Conservation (phyloP, 305 asterid species). For the Solanum hybrid region DNA sequence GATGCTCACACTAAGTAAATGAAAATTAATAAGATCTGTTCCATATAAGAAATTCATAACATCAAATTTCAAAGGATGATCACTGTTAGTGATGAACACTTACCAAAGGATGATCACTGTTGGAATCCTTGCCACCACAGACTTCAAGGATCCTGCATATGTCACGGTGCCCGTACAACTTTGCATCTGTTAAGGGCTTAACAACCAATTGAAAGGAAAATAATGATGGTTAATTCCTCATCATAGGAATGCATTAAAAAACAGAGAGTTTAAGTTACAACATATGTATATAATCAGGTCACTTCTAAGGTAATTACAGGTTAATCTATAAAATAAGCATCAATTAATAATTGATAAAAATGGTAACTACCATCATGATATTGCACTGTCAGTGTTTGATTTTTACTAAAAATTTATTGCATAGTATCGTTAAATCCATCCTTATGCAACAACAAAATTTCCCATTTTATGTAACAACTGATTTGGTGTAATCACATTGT, state of each 20-base stretch:
- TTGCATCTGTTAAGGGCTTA: slow-evolving; percentile 60
- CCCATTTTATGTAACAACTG: neutral
- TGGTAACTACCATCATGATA: neutral
- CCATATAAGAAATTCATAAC: neutral
- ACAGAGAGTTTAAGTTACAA: neutral
- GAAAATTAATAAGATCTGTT: neutral
- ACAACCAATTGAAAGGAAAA: neutral
- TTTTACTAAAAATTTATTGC: neutral
- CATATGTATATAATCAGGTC: neutral
- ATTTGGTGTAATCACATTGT: neutral
- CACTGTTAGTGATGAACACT: slow-evolving; percentile 11
- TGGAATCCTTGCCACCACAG: slow-evolving; percentile 46
- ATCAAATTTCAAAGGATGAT: slow-evolving; percentile 21
- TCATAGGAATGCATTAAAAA: neutral
- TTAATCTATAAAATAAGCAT: neutral
- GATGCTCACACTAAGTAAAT: neutral
- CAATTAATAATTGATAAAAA: neutral
- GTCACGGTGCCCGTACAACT: slow-evolving; percentile 47
- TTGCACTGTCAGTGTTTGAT: neutral
- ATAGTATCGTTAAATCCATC: neutral
- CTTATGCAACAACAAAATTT: neutral
- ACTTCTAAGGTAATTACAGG: neutral
- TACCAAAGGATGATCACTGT: slow-evolving; percentile 44
- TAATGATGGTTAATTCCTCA: neutral
- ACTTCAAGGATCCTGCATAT: slow-evolving; percentile 63